These are phyloP conservation scores for Elongisporangium anandrum DNA, from an alignment of 352 stramenopile genomes.

Conservation along the genomic window DNA sequence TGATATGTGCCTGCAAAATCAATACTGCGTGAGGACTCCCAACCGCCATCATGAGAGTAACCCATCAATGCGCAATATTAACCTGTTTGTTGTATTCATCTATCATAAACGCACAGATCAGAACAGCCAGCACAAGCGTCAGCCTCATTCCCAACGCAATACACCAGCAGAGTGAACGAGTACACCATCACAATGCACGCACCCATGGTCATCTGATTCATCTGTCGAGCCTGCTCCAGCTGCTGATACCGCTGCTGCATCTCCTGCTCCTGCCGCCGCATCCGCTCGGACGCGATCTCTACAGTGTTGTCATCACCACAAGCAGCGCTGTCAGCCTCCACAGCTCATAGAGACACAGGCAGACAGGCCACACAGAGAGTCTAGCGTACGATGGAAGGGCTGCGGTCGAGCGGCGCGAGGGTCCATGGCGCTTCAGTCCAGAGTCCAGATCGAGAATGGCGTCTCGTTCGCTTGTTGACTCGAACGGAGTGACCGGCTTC, in stretches of 20 bases:
- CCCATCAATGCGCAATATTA: not conserved
- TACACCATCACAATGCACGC: not conserved
- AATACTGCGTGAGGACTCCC: not conserved
- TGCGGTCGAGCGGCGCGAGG: not conserved
- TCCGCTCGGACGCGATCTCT: not conserved
- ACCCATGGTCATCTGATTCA: conserved; percentile 38
- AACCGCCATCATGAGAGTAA: not conserved
- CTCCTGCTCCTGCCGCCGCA: conserved; percentile 23
- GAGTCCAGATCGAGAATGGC: not conserved
- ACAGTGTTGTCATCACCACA: too few relatives aligned
- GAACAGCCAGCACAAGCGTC: not conserved
- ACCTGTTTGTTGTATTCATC: conserved; percentile 52
- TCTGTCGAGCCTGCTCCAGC: conserved; percentile 35
- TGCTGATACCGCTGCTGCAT: conserved; percentile 31
- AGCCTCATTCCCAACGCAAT: not conserved
- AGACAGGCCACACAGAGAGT: not conserved
- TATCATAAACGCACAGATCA: conserved; percentile 4
- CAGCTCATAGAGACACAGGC: not conserved
- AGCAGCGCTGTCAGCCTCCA: not conserved
- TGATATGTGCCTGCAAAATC: conserved; percentile 30
- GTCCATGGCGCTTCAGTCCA: not conserved
- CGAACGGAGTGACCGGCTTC: not conserved
- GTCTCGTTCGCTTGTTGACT: not conserved
- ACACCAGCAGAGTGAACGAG: not conserved
- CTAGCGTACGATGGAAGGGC: not conserved